Evolutionary conservation across 2,329 filamentous ascomycete species (phyloP).

Genomic region (Alternaria gansuensis): DNA sequence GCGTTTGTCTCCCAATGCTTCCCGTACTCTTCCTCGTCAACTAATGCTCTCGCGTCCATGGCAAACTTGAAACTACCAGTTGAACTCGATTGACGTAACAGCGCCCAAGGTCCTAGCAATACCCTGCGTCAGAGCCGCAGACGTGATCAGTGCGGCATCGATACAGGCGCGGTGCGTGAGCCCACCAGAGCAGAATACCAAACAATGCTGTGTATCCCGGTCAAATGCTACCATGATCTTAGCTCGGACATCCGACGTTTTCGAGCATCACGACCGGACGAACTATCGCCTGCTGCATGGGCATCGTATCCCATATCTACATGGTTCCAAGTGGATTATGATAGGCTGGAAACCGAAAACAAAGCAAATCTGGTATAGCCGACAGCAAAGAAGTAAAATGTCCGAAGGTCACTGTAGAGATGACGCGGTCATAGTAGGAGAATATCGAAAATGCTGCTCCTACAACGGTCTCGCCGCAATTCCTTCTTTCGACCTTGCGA

Average conservation of each 20-base stretch:
- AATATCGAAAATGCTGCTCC: conserved; percentile 1
- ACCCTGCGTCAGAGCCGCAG: background rate
- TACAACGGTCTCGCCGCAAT: conserved; percentile 12
- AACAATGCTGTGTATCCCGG: background rate
- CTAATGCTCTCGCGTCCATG: background rate
- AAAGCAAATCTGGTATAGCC: background rate
- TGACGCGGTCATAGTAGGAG: conserved; percentile 6
- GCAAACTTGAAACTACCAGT: background rate
- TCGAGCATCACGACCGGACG: conserved; percentile 1
- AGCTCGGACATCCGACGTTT: background rate
- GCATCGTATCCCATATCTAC: background rate
- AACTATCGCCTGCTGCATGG: background rate
- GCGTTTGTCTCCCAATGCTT: background rate
- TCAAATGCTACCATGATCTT: background rate
- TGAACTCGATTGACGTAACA: background rate
- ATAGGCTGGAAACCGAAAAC: background rate
- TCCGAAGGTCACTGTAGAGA: conserved; percentile 2
- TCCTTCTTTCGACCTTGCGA: background rate
- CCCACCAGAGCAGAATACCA: background rate
- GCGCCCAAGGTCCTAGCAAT: background rate
- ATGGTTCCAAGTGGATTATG: conserved; percentile 1
- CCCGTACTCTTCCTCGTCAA: conserved; percentile 1
- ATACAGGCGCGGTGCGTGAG: background rate
- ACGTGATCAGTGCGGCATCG: background rate
- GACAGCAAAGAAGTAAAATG: conserved; percentile 14